Conservation (phyloP, 139 green algal genomes). For the Chlamydomonas asymmetrica region DNA sequence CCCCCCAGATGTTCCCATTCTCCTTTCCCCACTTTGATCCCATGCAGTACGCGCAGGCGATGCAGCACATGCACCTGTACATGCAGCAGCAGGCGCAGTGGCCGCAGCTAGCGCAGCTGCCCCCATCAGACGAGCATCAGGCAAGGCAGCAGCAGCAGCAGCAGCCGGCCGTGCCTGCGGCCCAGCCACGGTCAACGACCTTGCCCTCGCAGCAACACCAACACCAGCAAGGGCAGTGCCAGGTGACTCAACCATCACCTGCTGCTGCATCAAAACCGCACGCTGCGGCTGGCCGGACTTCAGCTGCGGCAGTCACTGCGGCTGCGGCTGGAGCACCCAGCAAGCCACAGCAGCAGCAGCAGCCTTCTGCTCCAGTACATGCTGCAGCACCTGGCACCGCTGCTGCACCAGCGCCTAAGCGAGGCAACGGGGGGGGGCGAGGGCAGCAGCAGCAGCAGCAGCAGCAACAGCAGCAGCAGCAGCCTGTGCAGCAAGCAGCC, state of each 20-base stretch:
- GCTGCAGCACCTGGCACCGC: not conserved
- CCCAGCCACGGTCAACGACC: too few species aligned
- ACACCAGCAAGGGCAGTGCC: conserved; percentile 10
- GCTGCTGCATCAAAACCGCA: not conserved
- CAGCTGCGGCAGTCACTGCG: not conserved
- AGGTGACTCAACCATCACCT: not conserved
- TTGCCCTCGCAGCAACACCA: not conserved
- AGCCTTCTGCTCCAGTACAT: not conserved
- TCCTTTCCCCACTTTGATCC: too few species aligned
- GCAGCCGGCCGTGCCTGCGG: too few species aligned
- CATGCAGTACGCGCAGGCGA: too few species aligned
- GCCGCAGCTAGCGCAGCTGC: too few species aligned
- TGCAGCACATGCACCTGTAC: too few species aligned
- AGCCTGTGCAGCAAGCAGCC: not conserved
- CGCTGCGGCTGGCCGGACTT: not conserved
- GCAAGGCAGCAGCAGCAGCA: too few species aligned
- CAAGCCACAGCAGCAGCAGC: not conserved
- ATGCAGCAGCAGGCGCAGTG: too few species aligned
- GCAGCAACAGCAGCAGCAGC: conserved; percentile 11
- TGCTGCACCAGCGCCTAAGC: not conserved
- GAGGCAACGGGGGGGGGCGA: not conserved
- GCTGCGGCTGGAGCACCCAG: not conserved
- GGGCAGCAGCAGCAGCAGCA: not conserved
- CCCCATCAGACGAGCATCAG: too few species aligned
- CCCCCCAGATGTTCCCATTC: too few species aligned